A percentile compares a stretch with the other conserved stretches of the same genome.
Conservation (phyloP, 148 eudicot genomes). For the Suaeda aralocaspica region DNA sequence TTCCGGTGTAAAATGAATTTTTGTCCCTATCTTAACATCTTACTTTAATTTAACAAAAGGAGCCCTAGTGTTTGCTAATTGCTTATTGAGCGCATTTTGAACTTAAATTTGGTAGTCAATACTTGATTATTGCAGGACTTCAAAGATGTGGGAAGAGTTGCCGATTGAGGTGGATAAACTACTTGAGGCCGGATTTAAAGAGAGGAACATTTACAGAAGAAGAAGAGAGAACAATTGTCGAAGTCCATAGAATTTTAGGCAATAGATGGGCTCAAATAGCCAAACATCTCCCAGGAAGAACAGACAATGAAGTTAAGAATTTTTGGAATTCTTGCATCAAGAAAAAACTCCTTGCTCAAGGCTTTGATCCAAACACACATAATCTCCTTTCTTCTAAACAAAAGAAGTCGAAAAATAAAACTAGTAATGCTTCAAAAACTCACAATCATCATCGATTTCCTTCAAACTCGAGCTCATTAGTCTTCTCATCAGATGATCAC, state of each 20-base stretch:
- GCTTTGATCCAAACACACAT: constrained; percentile 36
- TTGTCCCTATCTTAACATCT: too few species aligned
- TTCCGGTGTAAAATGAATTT: too few species aligned
- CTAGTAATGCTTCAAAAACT: constrained; percentile 6
- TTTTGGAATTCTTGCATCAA: constrained; percentile 49
- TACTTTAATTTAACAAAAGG: too few species aligned
- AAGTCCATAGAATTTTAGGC: constrained; percentile 43
- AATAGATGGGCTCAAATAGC: constrained; percentile 47
- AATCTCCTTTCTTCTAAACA: constrained; percentile 33
- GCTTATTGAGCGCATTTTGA: too few species aligned
- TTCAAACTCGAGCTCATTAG: constrained; percentile 17
- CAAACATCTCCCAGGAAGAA: constrained; percentile 44
- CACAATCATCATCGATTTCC: background rate
- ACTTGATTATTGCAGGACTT: constrained; percentile 30
- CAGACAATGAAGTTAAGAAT: constrained; percentile 45
- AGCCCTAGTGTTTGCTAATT: too few species aligned
- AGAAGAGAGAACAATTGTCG: constrained; percentile 39
- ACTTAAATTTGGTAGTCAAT: too few species aligned
- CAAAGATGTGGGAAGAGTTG: constrained; percentile 43
- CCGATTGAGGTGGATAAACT: constrained; percentile 40
- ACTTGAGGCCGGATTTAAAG: constrained; percentile 37
- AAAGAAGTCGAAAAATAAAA: constrained; percentile 13
- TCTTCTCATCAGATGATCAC: constrained; percentile 27
- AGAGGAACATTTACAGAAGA: constrained; percentile 41
- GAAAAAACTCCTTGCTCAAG: constrained; percentile 44